phyloP scores from a whole-genome alignment of 2,329 filamentous ascomycete species.

The Diaporthe australafricana region DNA sequence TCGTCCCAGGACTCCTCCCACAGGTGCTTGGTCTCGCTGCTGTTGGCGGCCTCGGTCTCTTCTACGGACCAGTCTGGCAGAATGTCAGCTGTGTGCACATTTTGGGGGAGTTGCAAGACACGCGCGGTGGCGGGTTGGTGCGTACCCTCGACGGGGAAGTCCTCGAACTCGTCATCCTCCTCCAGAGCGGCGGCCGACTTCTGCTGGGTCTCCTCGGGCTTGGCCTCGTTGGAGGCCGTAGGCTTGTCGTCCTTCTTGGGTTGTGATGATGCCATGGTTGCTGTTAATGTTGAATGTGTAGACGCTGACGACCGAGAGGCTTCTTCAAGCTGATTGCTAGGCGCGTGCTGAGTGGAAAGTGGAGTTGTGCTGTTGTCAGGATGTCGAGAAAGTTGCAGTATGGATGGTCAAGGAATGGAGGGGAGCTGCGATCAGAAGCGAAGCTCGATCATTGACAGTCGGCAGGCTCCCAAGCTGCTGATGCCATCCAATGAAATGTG shows the following conservation, averaged over 20 bases:
- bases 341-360: background rate
- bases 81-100: background rate
- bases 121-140: conserved; percentile 32
- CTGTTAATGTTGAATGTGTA: conserved; percentile 43
- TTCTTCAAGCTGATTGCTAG: background rate
- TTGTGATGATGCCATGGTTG: conserved; percentile 49
- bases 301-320: background rate
- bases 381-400: background rate
- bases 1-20: conserved; percentile 99
- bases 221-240: conserved; percentile 51
- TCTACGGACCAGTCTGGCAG: conserved; percentile 88
- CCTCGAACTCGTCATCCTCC: conserved; percentile 99
- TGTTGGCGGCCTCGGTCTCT: conserved; percentile 84
- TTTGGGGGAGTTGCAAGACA: conserved; percentile 11
- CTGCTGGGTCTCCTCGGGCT: conserved; percentile 64
- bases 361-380: conserved; percentile 6
- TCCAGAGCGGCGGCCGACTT: conserved; percentile 80
- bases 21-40: conserved; percentile 78
- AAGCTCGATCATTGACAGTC: background rate
- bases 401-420: background rate
- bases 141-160: conserved; percentile 95
- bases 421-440: conserved; percentile 33
- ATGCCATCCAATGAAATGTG: conserved; percentile 19
- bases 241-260: conserved; percentile 53
- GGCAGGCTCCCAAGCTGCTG: conserved; percentile 35